Evolutionary conservation across 2,329 filamentous ascomycete species (phyloP).

Genomic region (Bisporella sp.): DNA sequence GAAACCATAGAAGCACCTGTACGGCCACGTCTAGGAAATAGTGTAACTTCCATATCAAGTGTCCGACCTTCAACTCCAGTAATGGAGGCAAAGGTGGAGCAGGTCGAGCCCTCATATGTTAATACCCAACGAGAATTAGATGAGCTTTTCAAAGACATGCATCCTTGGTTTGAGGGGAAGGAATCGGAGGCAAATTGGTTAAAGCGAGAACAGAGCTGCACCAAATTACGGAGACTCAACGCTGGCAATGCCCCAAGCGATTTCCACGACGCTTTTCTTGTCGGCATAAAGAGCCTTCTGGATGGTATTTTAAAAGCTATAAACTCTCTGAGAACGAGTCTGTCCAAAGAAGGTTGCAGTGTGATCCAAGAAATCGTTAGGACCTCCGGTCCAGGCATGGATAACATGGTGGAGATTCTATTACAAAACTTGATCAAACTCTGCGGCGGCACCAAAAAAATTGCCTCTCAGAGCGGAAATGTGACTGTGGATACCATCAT

Average conservation of each 20-base stretch:
- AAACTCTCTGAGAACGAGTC: slow-evolving; percentile 78
- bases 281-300: slow-evolving; percentile 64
- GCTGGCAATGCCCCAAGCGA: slow-evolving; percentile 79
- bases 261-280: slow-evolving; percentile 64
- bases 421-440: slow-evolving; percentile 88
- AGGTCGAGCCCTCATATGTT: slow-evolving; percentile 74
- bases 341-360: slow-evolving; percentile 80
- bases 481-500: slow-evolving; percentile 74
- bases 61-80: slow-evolving; percentile 51
- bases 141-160: slow-evolving; percentile 77
- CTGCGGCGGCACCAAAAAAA: slow-evolving; percentile 85
- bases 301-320: slow-evolving; percentile 86
- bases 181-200: slow-evolving; percentile 91
- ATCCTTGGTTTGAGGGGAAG: slow-evolving; percentile 73
- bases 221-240: slow-evolving; percentile 68
- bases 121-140: slow-evolving; percentile 85
- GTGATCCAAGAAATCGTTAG: slow-evolving; percentile 79
- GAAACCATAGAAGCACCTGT: slow-evolving; percentile 31
- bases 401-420: slow-evolving; percentile 83
- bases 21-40: slow-evolving; percentile 41
- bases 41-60: slow-evolving; percentile 38
- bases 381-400: slow-evolving; percentile 69
- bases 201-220: slow-evolving; percentile 73
- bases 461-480: slow-evolving; percentile 79
- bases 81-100: slow-evolving; percentile 57